These are phyloP conservation scores for Candida stauntonica DNA, from an alignment of 805 yeast species.

Conservation along the genomic window DNA sequence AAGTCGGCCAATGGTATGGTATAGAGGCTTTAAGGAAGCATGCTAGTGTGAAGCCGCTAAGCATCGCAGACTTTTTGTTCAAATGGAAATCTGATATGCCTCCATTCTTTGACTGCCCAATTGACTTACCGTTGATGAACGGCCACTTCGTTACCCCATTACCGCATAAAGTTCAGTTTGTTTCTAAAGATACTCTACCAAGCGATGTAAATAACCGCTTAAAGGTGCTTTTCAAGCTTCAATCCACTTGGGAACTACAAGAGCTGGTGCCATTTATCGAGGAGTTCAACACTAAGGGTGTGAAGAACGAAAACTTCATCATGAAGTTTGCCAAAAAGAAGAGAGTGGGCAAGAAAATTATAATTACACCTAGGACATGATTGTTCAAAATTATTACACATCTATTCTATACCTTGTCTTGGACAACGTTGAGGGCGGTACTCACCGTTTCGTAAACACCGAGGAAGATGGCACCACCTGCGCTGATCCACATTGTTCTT, in stretches of 20 bases:
- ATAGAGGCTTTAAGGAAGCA: conserved; percentile 40
- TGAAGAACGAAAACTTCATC: conserved; percentile 53
- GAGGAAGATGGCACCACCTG: conserved; percentile 96
- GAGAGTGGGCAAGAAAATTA: conserved; percentile 38
- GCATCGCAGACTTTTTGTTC: conserved; percentile 52
- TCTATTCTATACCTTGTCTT: background rate
- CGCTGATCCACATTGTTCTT: conserved; percentile 94
- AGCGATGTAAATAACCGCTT: conserved; percentile 45
- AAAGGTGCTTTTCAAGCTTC: conserved; percentile 46
- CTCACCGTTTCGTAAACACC: conserved; percentile 77
- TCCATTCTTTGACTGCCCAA: conserved; percentile 53
- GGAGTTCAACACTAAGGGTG: conserved; percentile 48
- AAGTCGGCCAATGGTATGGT: conserved; percentile 63
- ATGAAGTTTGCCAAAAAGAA: conserved; percentile 59
- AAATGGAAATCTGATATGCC: conserved; percentile 64
- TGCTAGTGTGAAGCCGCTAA: conserved; percentile 29
- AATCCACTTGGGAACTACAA: conserved; percentile 54
- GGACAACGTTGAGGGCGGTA: conserved; percentile 12
- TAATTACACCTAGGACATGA: conserved; percentile 30
- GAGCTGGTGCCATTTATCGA: conserved; percentile 63
- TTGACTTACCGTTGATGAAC: conserved; percentile 47
- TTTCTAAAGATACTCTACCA: conserved; percentile 48
- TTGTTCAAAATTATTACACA: background rate
- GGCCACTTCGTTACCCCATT: conserved; percentile 54
- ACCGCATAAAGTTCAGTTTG: conserved; percentile 43